Percentiles rank a stretch among this genome's conserved stretches.
Evolutionary conservation across 2,329 filamentous ascomycete genomes (phyloP).

Genomic region (Paraconiothyrium brasiliense): DNA sequence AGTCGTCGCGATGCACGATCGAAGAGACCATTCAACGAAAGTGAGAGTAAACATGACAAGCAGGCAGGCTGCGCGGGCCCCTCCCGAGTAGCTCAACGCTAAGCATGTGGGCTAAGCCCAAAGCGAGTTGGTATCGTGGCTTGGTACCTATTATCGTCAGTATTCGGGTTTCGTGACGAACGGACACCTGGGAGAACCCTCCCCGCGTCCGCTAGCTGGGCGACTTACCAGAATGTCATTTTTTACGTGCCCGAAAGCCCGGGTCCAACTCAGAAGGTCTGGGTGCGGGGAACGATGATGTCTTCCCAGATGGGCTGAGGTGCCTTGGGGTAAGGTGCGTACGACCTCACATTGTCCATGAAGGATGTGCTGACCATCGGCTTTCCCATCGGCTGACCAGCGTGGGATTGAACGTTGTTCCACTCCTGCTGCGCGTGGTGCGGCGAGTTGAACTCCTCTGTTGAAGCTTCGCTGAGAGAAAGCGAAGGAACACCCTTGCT

Average conservation of each 20-base stretch:
- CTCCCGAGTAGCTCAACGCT: conserved; percentile 1
- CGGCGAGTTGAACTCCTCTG: conserved; percentile 34
- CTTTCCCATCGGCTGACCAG: conserved; percentile 47
- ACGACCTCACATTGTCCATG: conserved; percentile 53
- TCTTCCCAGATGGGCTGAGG: conserved; percentile 51
- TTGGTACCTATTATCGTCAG: conserved; percentile 12
- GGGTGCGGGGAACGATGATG: conserved; percentile 56
- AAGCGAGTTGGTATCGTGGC: conserved; percentile 1
- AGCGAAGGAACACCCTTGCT: conserved; percentile 33
- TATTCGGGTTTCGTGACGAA: conserved; percentile 9
- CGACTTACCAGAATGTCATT: conserved; percentile 15
- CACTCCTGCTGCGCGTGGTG: conserved; percentile 56
- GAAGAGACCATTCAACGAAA: background rate
- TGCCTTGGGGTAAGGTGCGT: conserved; percentile 22
- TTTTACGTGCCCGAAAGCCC: conserved; percentile 49
- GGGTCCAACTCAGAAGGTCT: conserved; percentile 41
- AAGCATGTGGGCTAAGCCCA: conserved; percentile 1
- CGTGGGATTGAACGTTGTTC: conserved; percentile 58
- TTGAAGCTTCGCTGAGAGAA: conserved; percentile 38
- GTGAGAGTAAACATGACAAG: conserved; percentile 9
- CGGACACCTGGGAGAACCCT: conserved; percentile 61
- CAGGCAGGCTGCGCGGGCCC: background rate
- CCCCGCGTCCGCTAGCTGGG: background rate
- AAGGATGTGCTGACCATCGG: conserved; percentile 33
- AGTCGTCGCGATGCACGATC: background rate